Base-by-base conservation (phyloP, 148 eudicot genomes). In the Chenopodium berlandieri region DNA sequence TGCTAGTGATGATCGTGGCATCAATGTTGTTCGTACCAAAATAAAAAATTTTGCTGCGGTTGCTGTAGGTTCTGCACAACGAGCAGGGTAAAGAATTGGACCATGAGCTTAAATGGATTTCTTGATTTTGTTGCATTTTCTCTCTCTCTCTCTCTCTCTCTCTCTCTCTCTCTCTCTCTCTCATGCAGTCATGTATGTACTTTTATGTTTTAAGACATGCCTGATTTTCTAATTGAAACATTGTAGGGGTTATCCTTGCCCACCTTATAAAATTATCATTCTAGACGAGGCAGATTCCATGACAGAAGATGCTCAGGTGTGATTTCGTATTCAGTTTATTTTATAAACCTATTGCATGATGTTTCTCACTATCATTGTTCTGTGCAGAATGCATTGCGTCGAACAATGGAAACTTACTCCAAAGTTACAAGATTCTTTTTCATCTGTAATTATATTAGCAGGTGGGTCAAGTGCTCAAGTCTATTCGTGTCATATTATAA, bases 1-100 rank as follows among this genome's bases (percentile, higher is more conserved):
- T 91, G 99, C 99, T 54, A 95, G 97, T 91, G 99, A 95, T 88
- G 99, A 93, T 19, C 97, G 97, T 83, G 99, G 99, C 14, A 95
- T 95, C 82, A 95, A 95, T 87, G 97, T 95, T 75, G 99, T 95
- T 86, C 97, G 99, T 40, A 95, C 99, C 48, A 93, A 95, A 82
- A 95, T 95, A 40, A 95, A 95, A 82, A 84, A 90, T 79, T 93
- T 95, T 84, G 99, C 97, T 84, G 92, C 97, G 37, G 92, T 95
- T 75, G 99, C 97, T 85, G 99, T 95, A 40, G 94, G 97, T 54
- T 84, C 94, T 90, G 86, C 85, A 23, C 90, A 88, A 79, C 88
- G 89, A 23, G 91, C 83, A 65, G 97, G 92, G 97, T 95, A 91
- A 27, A 44, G 64, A 34, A 20, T 50, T 71, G n/a, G 54, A 46